Conservation (phyloP, 2,329 filamentous ascomycete species). For the Exophiala bonariae region DNA sequence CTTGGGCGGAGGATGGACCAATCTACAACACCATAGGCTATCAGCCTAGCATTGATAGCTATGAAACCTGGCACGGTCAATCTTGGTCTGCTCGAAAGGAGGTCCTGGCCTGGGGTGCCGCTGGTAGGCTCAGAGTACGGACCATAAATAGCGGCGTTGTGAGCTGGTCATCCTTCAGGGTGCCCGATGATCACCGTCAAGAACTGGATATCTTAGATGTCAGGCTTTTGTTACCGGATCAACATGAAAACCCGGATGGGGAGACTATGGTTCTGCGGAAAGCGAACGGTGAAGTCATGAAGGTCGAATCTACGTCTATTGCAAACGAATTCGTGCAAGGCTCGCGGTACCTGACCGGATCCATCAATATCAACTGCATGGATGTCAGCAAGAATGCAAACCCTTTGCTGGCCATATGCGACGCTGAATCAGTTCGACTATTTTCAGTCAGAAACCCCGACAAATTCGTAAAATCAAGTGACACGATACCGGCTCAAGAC, state of each 20-base stretch:
- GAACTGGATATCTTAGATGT: slow-evolving; percentile 61
- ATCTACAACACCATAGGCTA: slow-evolving; percentile 52
- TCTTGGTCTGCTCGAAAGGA: slow-evolving; percentile 53
- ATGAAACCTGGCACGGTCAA: slow-evolving; percentile 51
- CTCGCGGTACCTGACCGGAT: slow-evolving; percentile 40
- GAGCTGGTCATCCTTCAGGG: slow-evolving; percentile 28
- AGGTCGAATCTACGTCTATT: slow-evolving; percentile 37
- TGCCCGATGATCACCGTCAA: slow-evolving; percentile 26
- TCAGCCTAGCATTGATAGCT: slow-evolving; percentile 58
- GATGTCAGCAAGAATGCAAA: slow-evolving; percentile 43
- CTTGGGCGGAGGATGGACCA: not conserved
- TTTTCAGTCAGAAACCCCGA: slow-evolving; percentile 41
- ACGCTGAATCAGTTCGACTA: slow-evolving; percentile 49
- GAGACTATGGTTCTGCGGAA: slow-evolving; percentile 57
- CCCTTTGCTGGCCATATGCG: slow-evolving; percentile 53
- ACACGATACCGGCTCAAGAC: slow-evolving; percentile 31
- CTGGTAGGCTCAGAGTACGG: slow-evolving; percentile 55
- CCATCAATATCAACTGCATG: slow-evolving; percentile 47
- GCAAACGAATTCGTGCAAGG: slow-evolving; percentile 37
- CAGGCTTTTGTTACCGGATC: slow-evolving; percentile 50
- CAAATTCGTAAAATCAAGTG: slow-evolving; percentile 39
- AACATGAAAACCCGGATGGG: slow-evolving; percentile 34
- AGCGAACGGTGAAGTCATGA: slow-evolving; percentile 49
- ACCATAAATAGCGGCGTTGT: slow-evolving; percentile 44
- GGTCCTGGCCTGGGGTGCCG: slow-evolving; percentile 61